Percentiles rank a stretch among this genome's conserved stretches.
Evolutionary conservation across 169 alveolate genomes (phyloP).

Genomic region (Plasmodium ovale): DNA sequence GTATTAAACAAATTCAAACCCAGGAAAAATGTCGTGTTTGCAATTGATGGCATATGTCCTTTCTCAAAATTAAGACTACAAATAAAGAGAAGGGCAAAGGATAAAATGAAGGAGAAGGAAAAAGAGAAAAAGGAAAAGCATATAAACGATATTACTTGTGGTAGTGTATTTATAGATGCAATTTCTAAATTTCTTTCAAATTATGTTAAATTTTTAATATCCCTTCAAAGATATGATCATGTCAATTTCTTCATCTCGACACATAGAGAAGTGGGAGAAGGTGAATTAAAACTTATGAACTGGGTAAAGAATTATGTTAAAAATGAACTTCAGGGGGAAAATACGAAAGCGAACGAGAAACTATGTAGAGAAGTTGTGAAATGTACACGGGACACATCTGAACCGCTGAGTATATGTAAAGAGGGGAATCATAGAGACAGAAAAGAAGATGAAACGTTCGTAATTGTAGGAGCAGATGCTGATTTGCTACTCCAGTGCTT

Average conservation of each 20-base stretch:
- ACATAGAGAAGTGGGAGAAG: constrained; percentile 78
- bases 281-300: constrained; percentile 80
- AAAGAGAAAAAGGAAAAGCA: background rate
- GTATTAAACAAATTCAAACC: constrained; percentile 72
- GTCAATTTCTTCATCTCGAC: constrained; percentile 76
- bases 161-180: constrained; percentile 76
- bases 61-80: constrained; percentile 77
- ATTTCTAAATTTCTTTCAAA: constrained; percentile 56
- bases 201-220: constrained; percentile 63
- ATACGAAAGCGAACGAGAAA: background rate
- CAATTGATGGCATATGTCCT: constrained; percentile 83
- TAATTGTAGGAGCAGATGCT: constrained; percentile 82
- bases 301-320: constrained; percentile 72
- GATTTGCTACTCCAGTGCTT: constrained; percentile 79
- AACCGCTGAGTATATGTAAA: too few relatives aligned
- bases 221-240: constrained; percentile 19
- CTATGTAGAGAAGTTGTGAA: too few relatives aligned
- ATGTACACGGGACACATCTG: too few relatives aligned
- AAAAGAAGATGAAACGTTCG: constrained; percentile 62
- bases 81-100: constrained; percentile 74
- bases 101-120: constrained; percentile 1
- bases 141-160: constrained; percentile 78
- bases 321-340: background rate
- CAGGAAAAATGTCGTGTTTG: constrained; percentile 75
- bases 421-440: background rate